A percentile compares a stretch with the other conserved stretches of the same genome.
phyloP scores from a whole-genome alignment of 768 basidiomycete species.

The Tulasnella calospora region DNA sequence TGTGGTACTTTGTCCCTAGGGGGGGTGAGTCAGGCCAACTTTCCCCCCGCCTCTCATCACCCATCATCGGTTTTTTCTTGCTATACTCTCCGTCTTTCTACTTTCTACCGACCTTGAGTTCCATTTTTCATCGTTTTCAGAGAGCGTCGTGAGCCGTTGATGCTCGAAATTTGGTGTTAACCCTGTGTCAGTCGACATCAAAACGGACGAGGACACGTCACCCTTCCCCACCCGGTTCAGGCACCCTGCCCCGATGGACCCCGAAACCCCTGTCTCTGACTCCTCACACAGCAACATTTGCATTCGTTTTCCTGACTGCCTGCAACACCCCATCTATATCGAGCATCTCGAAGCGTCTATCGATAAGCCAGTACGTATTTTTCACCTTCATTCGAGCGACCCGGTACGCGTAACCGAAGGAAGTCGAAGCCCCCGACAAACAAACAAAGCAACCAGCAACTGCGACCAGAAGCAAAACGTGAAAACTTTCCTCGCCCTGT shows the following conservation, averaged over 20 bases:
- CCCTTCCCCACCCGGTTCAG: background rate
- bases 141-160: background rate
- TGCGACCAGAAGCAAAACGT: background rate
- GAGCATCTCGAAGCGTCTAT: background rate
- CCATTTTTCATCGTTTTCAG: background rate
- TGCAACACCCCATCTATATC: background rate
- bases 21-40: background rate
- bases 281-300: background rate
- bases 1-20: background rate
- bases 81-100: background rate
- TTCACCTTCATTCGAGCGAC: background rate
- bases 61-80: background rate
- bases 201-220: background rate
- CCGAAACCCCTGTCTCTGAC: background rate
- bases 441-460: background rate
- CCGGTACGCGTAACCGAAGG: background rate
- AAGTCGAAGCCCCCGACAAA: background rate
- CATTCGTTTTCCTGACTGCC: background rate
- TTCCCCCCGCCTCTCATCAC: background rate
- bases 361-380: background rate
- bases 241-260: background rate
- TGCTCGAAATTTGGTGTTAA: background rate
- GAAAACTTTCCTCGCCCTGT: background rate
- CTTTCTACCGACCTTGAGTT: background rate
- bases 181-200: background rate